Conservation (phyloP, 805 yeast species). For the Pichia cephalocereana region DNA sequence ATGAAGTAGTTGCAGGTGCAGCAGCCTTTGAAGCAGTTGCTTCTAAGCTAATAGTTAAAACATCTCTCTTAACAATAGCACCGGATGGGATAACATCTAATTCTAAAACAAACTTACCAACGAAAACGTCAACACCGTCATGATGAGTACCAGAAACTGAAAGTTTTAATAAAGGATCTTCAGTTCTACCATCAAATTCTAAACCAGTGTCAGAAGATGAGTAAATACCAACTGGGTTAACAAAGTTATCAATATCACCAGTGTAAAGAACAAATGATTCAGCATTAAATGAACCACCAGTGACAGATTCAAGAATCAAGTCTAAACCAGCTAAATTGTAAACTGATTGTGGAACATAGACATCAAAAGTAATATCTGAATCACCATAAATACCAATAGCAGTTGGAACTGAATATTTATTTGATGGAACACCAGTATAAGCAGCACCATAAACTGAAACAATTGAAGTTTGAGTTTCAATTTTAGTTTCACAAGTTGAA, state of each 20-base stretch:
- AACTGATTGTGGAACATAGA: constrained; percentile 11
- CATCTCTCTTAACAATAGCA: constrained; percentile 11
- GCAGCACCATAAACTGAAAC: constrained; percentile 8
- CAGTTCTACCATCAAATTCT: constrained; percentile 9
- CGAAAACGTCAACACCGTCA: not conserved
- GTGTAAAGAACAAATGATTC: constrained; percentile 3
- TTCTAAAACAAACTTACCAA: constrained; percentile 3
- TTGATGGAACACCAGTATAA: constrained; percentile 12
- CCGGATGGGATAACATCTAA: constrained; percentile 7
- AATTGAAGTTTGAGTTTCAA: constrained; percentile 6
- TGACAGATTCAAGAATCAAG: not conserved
- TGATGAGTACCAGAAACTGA: constrained; percentile 3
- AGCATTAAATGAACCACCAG: not conserved
- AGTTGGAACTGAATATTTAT: constrained; percentile 10
- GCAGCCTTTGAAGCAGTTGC: constrained; percentile 4
- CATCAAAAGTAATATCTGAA: constrained; percentile 2
- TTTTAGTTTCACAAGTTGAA: not conserved
- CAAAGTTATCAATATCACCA: constrained; percentile 10
- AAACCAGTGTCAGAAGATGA: constrained; percentile 2
- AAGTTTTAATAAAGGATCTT: constrained; percentile 11
- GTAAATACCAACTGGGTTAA: constrained; percentile 5
- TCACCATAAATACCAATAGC: constrained; percentile 7
- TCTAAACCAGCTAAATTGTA: constrained; percentile 6
- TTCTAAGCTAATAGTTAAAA: constrained; percentile 8
- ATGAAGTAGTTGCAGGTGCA: constrained; percentile 4